A percentile compares a stretch with the other conserved stretches of the same genome.
phyloP scores from a whole-genome alignment of 31 red algal genomes.

The Bonnemaisonia californica region DNA sequence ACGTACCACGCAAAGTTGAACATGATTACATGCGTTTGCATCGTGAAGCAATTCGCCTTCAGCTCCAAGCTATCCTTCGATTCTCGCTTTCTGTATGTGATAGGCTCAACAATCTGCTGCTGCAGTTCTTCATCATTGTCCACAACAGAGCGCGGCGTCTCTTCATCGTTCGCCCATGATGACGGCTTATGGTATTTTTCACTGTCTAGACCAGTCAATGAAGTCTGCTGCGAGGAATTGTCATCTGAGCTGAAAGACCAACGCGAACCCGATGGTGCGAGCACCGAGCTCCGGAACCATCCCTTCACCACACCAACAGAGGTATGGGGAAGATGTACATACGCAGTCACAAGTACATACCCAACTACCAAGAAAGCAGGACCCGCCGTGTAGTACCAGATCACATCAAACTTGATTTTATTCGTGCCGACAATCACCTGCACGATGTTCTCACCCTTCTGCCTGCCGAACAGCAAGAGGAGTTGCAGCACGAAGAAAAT shows the following conservation, averaged over 20 bases:
- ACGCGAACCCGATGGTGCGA: constrained; percentile 38
- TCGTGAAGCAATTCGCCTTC: constrained; percentile 83
- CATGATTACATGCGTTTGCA: constrained; percentile 91
- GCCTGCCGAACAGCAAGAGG: constrained; percentile 51
- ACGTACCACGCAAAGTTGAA: constrained; percentile 95
- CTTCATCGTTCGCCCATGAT: constrained; percentile 37
- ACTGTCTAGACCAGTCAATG: neutral
- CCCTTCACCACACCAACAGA: constrained; percentile 53
- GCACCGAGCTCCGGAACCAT: constrained; percentile 40
- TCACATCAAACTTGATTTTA: constrained; percentile 7
- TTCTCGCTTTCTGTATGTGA: constrained; percentile 75
- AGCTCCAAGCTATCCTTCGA: constrained; percentile 63
- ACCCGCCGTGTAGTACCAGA: constrained; percentile 41
- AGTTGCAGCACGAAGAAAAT: constrained; percentile 49
- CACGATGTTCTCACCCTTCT: constrained; percentile 29
- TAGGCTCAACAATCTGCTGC: constrained; percentile 69
- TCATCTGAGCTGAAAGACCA: constrained; percentile 29
- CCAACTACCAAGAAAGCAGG: constrained; percentile 35
- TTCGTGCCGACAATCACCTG: neutral
- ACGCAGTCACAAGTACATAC: constrained; percentile 54
- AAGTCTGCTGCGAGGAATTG: constrained; percentile 18
- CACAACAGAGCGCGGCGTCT: constrained; percentile 52
- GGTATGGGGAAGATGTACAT: constrained; percentile 58
- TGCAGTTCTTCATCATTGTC: constrained; percentile 72
- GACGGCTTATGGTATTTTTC: neutral